These are phyloP conservation scores for Prinsepia uniflora DNA, from an alignment of 306 rosid genomes.

Conservation along the genomic window DNA sequence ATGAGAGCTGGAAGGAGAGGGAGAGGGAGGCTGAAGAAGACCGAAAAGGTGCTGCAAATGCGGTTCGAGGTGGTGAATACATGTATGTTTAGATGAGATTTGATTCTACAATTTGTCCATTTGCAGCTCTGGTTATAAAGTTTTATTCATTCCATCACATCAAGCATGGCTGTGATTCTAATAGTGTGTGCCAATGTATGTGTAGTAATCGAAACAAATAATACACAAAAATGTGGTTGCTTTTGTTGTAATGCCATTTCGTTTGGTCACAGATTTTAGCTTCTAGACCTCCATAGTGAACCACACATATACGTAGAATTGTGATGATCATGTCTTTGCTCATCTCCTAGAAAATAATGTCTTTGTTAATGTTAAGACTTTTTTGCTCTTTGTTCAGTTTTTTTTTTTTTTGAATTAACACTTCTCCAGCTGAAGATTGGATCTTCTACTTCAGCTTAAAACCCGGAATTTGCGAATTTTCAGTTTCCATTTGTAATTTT, in stretches of 20 bases:
- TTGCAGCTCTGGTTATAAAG: neutral
- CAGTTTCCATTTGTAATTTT: too few relatives aligned
- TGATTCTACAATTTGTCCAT: neutral
- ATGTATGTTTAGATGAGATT: constrained; percentile 63
- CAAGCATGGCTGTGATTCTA: neutral
- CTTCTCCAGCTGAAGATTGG: too few relatives aligned
- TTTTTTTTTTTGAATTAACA: too few relatives aligned
- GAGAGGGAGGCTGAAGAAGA: constrained; percentile 96
- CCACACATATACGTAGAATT: too few relatives aligned
- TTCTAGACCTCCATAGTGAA: too few relatives aligned
- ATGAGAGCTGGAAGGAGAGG: constrained; percentile 96
- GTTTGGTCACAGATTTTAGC: too few relatives aligned
- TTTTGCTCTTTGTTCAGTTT: too few relatives aligned
- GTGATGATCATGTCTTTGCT: too few relatives aligned
- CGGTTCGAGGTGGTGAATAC: constrained; percentile 88
- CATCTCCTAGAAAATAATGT: too few relatives aligned
- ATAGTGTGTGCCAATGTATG: neutral
- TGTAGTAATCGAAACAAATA: neutral
- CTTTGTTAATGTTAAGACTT: too few relatives aligned
- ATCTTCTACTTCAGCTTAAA: too few relatives aligned
- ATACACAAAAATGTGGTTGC: neutral
- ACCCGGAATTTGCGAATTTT: too few relatives aligned
- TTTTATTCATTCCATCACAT: neutral
- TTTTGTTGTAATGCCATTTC: neutral
- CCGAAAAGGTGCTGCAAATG: constrained; percentile 91